Base-by-base conservation (phyloP, 805 yeast species). In the Hanseniaspora occidentalis region DNA sequence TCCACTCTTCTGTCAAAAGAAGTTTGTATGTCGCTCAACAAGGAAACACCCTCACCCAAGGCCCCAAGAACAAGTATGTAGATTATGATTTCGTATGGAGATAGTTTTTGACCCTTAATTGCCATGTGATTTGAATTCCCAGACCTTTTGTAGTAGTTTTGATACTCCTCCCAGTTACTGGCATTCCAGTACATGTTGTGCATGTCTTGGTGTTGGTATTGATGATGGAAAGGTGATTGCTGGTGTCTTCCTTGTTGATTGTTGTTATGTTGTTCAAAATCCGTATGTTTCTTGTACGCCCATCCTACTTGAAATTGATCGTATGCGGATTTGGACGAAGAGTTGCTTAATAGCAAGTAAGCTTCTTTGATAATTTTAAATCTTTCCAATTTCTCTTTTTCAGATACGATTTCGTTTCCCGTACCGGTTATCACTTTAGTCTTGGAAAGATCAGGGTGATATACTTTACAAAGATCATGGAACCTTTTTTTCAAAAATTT, bases 361-460 rank as follows among this genome's bases (percentile, higher is more conserved):
- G 86, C 85, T 14, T 69, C 70, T 5, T 72, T 65, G 1, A 77
- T 53, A 36, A 64, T 55, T 48, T 74, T 63, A 70, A 84, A 75
- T 55, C 80, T 51, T 10, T 37, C 35, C 22, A 50, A 35, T 35
- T 57, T 74, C 61, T 45, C 64, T 8, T 46, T 47, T 18, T 33
- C 23, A 18, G 33, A n/a, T 9, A 29, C 18, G 8, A 14, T 16
- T 29, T 16, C 46, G 43, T 67, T 70, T 41, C 48, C 54, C 11
- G 55, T 60, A 5, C 40, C 48, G 2, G 60, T 55, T 20, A 72
- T 54, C 4, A 46, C 43, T 11, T 48, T 42, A 25, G 57, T 54
- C 14, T 50, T 44, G 2, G 65, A 50, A 2, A 70, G 54, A 53
- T 86, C 96, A 0, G 96, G 96, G 54, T 86, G 96, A 50, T 86